Conservation (phyloP, 2,329 filamentous ascomycete species). For the Balansia obtecta region DNA sequence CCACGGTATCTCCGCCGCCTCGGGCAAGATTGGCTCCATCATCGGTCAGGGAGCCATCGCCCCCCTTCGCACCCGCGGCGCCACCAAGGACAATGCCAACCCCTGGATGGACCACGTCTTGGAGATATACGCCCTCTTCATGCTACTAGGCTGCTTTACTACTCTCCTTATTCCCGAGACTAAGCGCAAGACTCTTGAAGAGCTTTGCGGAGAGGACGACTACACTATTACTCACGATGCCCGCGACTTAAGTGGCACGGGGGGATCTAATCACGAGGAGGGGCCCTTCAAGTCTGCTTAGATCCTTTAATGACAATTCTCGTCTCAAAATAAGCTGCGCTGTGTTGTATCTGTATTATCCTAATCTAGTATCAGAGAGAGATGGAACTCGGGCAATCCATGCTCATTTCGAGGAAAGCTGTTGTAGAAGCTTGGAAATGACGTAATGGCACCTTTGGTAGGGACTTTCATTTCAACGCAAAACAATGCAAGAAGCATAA, state of each 20-base stretch:
- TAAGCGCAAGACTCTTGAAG: conserved; percentile 61
- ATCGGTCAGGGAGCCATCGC: conserved; percentile 46
- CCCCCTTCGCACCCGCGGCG: conserved; percentile 35
- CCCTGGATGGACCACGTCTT: conserved; percentile 72
- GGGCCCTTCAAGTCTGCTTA: conserved; percentile 4
- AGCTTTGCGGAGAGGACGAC: conserved; percentile 32
- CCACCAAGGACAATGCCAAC: conserved; percentile 21
- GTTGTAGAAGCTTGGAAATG: too few species aligned
- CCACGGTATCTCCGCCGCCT: conserved; percentile 43
- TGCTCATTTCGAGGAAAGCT: too few species aligned
- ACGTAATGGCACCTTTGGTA: too few species aligned
- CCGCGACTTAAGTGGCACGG: not conserved
- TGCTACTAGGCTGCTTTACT: conserved; percentile 59
- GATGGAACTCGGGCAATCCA: too few species aligned
- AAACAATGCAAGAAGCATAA: too few species aligned
- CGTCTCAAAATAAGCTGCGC: not conserved
- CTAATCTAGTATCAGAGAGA: too few species aligned
- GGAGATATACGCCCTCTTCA: conserved; percentile 64
- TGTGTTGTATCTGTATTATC: too few species aligned
- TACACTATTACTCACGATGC: conserved; percentile 11
- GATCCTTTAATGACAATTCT: not conserved
- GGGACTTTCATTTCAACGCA: too few species aligned
- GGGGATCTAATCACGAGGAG: conserved; percentile 1
- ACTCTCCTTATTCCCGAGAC: conserved; percentile 62
- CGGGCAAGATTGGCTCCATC: conserved; percentile 43